phyloP scores from a whole-genome alignment of 2,329 filamentous ascomycete species.

The Colletotrichum echinochloae region DNA sequence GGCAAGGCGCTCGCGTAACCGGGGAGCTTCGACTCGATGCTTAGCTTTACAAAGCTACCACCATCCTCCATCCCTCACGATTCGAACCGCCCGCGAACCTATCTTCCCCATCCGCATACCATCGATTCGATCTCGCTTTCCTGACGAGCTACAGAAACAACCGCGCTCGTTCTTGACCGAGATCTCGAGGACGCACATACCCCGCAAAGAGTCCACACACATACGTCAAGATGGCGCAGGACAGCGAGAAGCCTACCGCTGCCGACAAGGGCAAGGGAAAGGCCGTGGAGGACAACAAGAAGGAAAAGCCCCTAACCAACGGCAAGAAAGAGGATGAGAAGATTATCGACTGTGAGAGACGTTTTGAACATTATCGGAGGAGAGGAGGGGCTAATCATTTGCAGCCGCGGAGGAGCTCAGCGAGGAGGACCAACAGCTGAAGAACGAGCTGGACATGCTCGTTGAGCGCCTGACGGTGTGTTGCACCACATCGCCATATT shows the following conservation, averaged over 20 bases:
- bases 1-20: slow-evolving; percentile 59
- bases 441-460: slow-evolving; percentile 97
- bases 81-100: slow-evolving; percentile 34
- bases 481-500: background rate
- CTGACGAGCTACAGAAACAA: slow-evolving; percentile 19
- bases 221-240: slow-evolving; percentile 83
- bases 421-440: slow-evolving; percentile 98
- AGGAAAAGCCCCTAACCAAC: slow-evolving; percentile 77
- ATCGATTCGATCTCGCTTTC: slow-evolving; percentile 23
- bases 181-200: slow-evolving; percentile 40
- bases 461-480: slow-evolving; percentile 91
- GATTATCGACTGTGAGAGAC: slow-evolving; percentile 54
- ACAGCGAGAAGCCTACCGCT: slow-evolving; percentile 85
- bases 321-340: slow-evolving; percentile 83
- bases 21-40: slow-evolving; percentile 48
- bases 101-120: slow-evolving; percentile 21
- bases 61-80: slow-evolving; percentile 52
- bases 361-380: background rate
- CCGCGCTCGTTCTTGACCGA: slow-evolving; percentile 26
- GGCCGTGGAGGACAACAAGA: slow-evolving; percentile 77
- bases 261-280: slow-evolving; percentile 98
- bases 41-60: slow-evolving; percentile 55
- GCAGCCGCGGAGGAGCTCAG: slow-evolving; percentile 84
- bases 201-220: slow-evolving; percentile 45
- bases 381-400: slow-evolving; percentile 51